Percentiles rank a stretch among this genome's conserved stretches.
phyloP scores from a whole-genome alignment of 2,329 filamentous ascomycete genomes.

The Neonectria magnoliae region DNA sequence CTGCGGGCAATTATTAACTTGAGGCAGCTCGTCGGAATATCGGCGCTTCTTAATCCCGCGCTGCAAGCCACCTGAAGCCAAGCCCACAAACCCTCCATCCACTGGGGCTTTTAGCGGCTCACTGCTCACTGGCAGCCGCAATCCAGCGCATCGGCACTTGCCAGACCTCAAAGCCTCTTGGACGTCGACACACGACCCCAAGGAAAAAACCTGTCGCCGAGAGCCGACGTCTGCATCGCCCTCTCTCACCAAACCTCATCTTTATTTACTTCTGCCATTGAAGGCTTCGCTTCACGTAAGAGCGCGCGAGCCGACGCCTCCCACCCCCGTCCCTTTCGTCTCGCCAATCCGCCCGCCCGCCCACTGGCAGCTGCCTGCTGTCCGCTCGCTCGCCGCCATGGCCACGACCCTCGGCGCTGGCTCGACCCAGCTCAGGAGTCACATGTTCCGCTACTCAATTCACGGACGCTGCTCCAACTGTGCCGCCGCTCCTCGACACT shows the following conservation, averaged over 20 bases:
- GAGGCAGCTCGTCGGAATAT: constrained; percentile 26
- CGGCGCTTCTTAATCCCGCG: constrained; percentile 36
- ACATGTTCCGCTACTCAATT: constrained; percentile 44
- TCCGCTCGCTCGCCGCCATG: constrained; percentile 35
- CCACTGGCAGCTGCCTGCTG: not conserved
- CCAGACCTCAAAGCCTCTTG: constrained; percentile 35
- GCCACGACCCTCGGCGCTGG: constrained; percentile 49
- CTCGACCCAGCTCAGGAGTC: constrained; percentile 48
- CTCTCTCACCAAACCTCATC: not conserved
- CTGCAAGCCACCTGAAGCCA: not conserved
- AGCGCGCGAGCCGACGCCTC: constrained; percentile 6
- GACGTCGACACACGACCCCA: constrained; percentile 37
- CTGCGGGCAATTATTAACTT: too few species aligned
- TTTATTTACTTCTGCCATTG: constrained; percentile 14
- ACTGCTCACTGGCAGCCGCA: constrained; percentile 32
- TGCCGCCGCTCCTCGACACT: constrained; percentile 35
- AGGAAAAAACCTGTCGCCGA: constrained; percentile 23
- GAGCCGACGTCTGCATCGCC: not conserved
- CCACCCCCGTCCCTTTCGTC: not conserved
- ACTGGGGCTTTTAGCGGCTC: constrained; percentile 33
- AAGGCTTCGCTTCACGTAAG: constrained; percentile 11
- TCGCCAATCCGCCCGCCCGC: constrained; percentile 12
- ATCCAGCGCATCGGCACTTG: constrained; percentile 26
- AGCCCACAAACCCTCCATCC: constrained; percentile 14
- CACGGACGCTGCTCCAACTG: constrained; percentile 44